Evolutionary conservation across 1,284 basidiomycete genomes (phyloP), one percentile per base, ranked within the genome.

Genomic region (Apiotrichum mycotoxinovorans): DNA sequence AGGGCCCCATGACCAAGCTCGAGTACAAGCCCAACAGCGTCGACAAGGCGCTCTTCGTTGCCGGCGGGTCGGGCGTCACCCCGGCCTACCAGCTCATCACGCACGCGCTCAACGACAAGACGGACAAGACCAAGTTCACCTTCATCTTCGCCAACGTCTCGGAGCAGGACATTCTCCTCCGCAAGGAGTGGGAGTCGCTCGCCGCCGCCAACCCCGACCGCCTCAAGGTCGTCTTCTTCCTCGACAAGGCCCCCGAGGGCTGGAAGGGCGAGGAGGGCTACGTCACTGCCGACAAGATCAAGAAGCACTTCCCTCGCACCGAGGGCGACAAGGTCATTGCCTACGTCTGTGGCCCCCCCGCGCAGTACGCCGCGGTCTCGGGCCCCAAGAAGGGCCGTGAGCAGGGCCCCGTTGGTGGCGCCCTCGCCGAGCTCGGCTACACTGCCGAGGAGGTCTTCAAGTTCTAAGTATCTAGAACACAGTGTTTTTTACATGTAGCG

Each of bases 121-220:
- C 88, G 66, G 97, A 98, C 84, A 93, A 88, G 80, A 98, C 96
- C 64, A 92, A 94, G 74, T 95, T 91, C 78, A 96, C 88, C 50
- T 82, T 98, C 56, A 79, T 98, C 68, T 98, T 89, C 79, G 86
- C 89, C 44, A 98, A 98, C 79, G 83, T 91, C 52, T 83, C 87
- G n/a, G 89, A 93, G 73, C 81, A 84, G 62, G 95, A 98, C 75
- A 95, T 98, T 66, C 85, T 96, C 48, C 82, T 96, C 58, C 84
- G 85, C 43, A 85, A 91, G 66, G 84, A 92, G 69, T 84, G 94
- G 68, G 90, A 94, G 65, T 78, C 76, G 11, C 81, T 91, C 63
- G 84, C 86, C 76, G 84, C 84, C 67, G 82, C 85, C 66, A 80
- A 87, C 77, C 85, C 87, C 1, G 79, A 86, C 58, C 68, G 77